These are phyloP conservation scores for Aspergillus haitiensis DNA, from an alignment of 495 filamentous ascomycete genomes.

Conservation along the genomic window DNA sequence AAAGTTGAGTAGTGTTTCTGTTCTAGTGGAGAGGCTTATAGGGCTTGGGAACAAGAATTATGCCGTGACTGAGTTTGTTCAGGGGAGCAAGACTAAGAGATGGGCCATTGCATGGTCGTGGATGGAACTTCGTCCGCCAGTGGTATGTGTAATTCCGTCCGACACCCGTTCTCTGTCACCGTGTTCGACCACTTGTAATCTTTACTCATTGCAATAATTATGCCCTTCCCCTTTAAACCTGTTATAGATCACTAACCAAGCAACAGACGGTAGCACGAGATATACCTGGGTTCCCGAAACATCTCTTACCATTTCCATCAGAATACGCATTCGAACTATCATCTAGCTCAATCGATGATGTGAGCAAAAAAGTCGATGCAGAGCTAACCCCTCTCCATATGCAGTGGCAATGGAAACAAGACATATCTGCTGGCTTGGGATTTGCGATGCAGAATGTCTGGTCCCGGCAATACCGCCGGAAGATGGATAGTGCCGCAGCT, in stretches of 20 bases:
- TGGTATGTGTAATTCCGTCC: conserved; percentile 38
- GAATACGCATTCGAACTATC: conserved; percentile 53
- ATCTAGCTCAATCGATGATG: conserved; percentile 27
- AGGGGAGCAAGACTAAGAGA: conserved; percentile 75
- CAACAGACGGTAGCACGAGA: conserved; percentile 56
- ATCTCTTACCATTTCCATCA: conserved; percentile 59
- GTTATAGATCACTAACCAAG: conserved; percentile 10
- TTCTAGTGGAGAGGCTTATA: conserved; percentile 61
- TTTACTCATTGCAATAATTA: too few species aligned
- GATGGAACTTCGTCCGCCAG: conserved; percentile 61
- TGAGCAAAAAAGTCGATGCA: conserved; percentile 36
- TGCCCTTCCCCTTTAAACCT: background rate
- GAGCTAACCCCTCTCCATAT: conserved; percentile 49
- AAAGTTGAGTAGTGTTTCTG: conserved; percentile 69
- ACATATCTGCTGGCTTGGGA: conserved; percentile 48
- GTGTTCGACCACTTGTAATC: too few species aligned
- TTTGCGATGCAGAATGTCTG: conserved; percentile 66
- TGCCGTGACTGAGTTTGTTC: conserved; percentile 76
- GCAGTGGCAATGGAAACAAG: conserved; percentile 52
- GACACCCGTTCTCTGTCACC: too few species aligned
- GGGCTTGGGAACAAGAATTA: conserved; percentile 68
- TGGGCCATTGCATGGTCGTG: conserved; percentile 94
- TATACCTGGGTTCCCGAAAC: conserved; percentile 55
- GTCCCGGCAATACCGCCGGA: conserved; percentile 66
- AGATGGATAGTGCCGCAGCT: conserved; percentile 37